Conservation (phyloP, 78 protist species). For the slime mould (Dictyostelium discoideum) region dicty_2.7 NC_007088.5:3099501-3100000, state of each 20-base stretch:
- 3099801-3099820: not conserved
- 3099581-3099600: not conserved
- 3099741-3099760: slow-evolving; percentile 6
- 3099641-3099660: not conserved
- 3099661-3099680: not conserved
- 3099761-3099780: too few relatives aligned
- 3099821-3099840: too few relatives aligned
- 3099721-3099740: not conserved
- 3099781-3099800: too few relatives aligned
- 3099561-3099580: not conserved
- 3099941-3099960: slow-evolving; percentile 54
- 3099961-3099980: slow-evolving; percentile 23
- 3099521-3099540: not conserved
- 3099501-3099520: not conserved
- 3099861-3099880: not conserved
- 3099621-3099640: not conserved
- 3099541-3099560: not conserved
- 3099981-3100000: slow-evolving; percentile 42
- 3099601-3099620: not conserved
- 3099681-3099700: too few relatives aligned
- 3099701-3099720: too few relatives aligned
- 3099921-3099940: slow-evolving; percentile 19
- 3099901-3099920: slow-evolving; percentile 47
- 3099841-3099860: too few relatives aligned
- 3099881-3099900: too few relatives aligned